Conservation (phyloP, 2,329 filamentous ascomycete genomes). For the Fusarium subglutinans region DNA sequence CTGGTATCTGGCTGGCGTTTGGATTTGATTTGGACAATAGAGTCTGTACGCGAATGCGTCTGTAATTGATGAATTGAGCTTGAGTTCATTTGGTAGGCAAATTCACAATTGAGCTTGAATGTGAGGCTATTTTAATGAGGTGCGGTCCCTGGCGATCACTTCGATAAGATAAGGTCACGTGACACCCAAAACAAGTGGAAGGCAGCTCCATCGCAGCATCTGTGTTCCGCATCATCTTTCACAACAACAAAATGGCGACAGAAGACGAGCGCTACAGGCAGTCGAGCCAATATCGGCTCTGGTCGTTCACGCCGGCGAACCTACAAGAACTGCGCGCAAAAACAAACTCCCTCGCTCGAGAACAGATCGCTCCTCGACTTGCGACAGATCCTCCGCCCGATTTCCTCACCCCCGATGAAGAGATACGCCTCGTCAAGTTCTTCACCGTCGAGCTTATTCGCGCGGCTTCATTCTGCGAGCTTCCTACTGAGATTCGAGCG, state of each 20-base stretch:
- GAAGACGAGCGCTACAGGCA: slow-evolving; percentile 93
- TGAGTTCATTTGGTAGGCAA: neutral
- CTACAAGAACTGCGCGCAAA: slow-evolving; percentile 77
- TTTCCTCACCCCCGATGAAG: slow-evolving; percentile 84
- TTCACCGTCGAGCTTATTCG: slow-evolving; percentile 71
- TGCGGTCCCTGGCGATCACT: neutral
- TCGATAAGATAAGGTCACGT: slow-evolving; percentile 30
- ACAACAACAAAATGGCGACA: slow-evolving; percentile 67
- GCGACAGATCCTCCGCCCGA: slow-evolving; percentile 70
- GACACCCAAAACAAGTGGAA: neutral
- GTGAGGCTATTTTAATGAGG: neutral
- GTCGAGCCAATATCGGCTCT: slow-evolving; percentile 89
- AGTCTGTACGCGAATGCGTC: slow-evolving; percentile 31
- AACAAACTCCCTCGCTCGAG: slow-evolving; percentile 79
- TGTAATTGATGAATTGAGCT: slow-evolving; percentile 26
- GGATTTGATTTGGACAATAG: slow-evolving; percentile 22
- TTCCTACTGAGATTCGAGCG: slow-evolving; percentile 60
- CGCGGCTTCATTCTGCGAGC: slow-evolving; percentile 63
- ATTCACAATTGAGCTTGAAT: neutral
- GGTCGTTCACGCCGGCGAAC: slow-evolving; percentile 85
- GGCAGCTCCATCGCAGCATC: neutral
- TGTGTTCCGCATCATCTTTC: neutral
- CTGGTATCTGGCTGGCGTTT: slow-evolving; percentile 28
- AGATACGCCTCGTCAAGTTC: slow-evolving; percentile 81
- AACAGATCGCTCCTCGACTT: slow-evolving; percentile 67